phyloP scores from a whole-genome alignment of 768 basidiomycete genomes.

The Austroboletus festivus region DNA sequence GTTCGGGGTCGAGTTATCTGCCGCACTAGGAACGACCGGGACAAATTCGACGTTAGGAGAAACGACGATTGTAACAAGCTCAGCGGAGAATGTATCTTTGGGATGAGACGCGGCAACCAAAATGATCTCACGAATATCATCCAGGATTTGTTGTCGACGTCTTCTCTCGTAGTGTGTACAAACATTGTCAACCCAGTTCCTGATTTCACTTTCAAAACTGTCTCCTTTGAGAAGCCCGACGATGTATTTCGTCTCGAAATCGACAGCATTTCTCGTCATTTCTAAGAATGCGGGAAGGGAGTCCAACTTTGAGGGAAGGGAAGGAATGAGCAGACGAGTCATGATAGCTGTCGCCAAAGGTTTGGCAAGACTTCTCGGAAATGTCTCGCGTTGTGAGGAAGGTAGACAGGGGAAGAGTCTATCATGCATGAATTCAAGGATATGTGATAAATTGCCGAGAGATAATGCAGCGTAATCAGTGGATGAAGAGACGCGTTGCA shows the following conservation, averaged over 20 bases:
- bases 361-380: constrained; percentile 58
- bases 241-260: constrained; percentile 61
- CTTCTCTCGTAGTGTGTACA: constrained; percentile 77
- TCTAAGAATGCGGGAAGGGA: constrained; percentile 60
- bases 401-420: constrained; percentile 60
- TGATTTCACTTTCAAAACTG: constrained; percentile 49
- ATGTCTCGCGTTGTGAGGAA: constrained; percentile 38
- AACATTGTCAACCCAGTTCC: constrained; percentile 65
- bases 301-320: constrained; percentile 64
- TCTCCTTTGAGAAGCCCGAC: constrained; percentile 48
- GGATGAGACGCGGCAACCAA: constrained; percentile 25
- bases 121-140: constrained; percentile 56
- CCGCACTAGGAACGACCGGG: constrained; percentile 4
- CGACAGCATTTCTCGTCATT: constrained; percentile 53
- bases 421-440: constrained; percentile 61
- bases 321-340: constrained; percentile 61
- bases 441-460: constrained; percentile 51
- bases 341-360: constrained; percentile 61
- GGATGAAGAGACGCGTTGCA: constrained; percentile 48
- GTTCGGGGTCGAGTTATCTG: constrained; percentile 47
- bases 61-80: constrained; percentile 8
- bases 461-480: constrained; percentile 34
- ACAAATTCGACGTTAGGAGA: neutral
- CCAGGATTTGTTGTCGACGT: constrained; percentile 63
- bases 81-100: constrained; percentile 28